phyloP scores from a whole-genome alignment of 768 basidiomycete species.

The Pleurotus sapidus region DNA sequence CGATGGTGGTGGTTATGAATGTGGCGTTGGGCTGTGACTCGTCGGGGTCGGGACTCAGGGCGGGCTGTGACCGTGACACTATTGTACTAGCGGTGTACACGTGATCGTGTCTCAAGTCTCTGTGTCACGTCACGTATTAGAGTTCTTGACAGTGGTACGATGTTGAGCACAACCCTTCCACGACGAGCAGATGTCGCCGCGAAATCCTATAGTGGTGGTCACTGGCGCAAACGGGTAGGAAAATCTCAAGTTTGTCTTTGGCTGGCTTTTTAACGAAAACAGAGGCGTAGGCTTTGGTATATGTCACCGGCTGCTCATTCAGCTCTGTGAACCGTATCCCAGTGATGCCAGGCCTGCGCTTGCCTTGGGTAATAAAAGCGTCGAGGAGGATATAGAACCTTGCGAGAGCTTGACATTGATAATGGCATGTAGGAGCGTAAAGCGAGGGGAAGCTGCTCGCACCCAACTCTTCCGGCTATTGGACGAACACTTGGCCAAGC shows the following conservation, averaged over 20 bases:
- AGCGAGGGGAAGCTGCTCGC: conserved; percentile 62
- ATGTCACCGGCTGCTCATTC: conserved; percentile 72
- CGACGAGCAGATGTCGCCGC: conserved; percentile 15
- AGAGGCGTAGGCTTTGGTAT: conserved; percentile 86
- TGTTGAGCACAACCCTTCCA: neutral
- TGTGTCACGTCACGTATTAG: neutral
- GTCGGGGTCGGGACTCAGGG: neutral
- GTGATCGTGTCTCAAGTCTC: conserved; percentile 8
- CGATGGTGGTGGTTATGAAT: no score
- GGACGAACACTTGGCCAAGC: conserved; percentile 47
- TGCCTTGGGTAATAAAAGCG: neutral
- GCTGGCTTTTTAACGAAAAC: conserved; percentile 8
- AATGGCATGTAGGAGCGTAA: conserved; percentile 72
- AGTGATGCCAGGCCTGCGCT: conserved; percentile 44
- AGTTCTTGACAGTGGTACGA: neutral
- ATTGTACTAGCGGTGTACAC: neutral
- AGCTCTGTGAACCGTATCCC: conserved; percentile 52
- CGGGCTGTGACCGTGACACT: neutral
- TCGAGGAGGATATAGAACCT: conserved; percentile 17
- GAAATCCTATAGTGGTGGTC: conserved; percentile 53
- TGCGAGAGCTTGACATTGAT: conserved; percentile 68
- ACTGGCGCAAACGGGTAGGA: conserved; percentile 68
- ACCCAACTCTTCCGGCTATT: conserved; percentile 48
- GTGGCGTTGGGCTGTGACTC: no score
- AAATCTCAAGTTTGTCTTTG: conserved; percentile 13